These are phyloP conservation scores for Hygrophila difformis DNA, from an alignment of 257 asterid species.

Conservation along the genomic window DNA sequence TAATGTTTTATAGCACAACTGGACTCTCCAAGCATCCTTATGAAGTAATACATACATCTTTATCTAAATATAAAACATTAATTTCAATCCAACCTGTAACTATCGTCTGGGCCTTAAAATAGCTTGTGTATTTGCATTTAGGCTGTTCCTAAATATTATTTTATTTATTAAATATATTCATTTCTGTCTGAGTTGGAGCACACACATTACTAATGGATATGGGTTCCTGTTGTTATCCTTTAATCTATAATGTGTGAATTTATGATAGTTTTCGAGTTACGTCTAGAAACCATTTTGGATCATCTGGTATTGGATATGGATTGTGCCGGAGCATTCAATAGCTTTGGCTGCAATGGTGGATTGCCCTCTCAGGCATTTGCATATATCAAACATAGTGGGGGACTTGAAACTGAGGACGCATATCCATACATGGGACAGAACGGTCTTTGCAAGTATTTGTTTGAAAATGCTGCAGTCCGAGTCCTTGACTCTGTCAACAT, in stretches of 20 bases:
- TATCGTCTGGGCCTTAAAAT: too few relatives aligned
- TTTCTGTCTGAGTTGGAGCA: conserved; percentile 95
- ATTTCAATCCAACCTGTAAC: too few relatives aligned
- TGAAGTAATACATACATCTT: too few relatives aligned
- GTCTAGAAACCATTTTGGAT: too few relatives aligned
- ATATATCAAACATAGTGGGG: conserved; percentile 82
- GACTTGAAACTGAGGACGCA: conserved; percentile 80
- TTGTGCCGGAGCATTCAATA: conserved; percentile 88
- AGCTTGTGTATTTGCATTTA: too few relatives aligned
- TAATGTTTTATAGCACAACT: conserved; percentile 56
- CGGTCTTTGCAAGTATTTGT: conserved; percentile 60
- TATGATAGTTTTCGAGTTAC: too few relatives aligned
- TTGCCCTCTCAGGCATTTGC: conserved; percentile 97
- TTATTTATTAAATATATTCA: conserved; percentile 48
- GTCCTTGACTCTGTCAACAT: conserved; percentile 78
- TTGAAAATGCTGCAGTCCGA: conserved; percentile 58
- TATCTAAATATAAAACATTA: too few relatives aligned
- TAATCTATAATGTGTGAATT: too few relatives aligned
- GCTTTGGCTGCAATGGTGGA: conserved; percentile 90
- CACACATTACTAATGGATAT: too few relatives aligned
- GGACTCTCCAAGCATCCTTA: conserved; percentile 97
- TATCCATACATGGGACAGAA: conserved; percentile 73
- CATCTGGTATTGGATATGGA: too few relatives aligned
- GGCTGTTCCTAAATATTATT: too few relatives aligned
- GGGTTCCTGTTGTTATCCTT: too few relatives aligned